phyloP scores from a whole-genome alignment of 352 stramenopile genomes.

The Blastocystis sp. region DNA sequence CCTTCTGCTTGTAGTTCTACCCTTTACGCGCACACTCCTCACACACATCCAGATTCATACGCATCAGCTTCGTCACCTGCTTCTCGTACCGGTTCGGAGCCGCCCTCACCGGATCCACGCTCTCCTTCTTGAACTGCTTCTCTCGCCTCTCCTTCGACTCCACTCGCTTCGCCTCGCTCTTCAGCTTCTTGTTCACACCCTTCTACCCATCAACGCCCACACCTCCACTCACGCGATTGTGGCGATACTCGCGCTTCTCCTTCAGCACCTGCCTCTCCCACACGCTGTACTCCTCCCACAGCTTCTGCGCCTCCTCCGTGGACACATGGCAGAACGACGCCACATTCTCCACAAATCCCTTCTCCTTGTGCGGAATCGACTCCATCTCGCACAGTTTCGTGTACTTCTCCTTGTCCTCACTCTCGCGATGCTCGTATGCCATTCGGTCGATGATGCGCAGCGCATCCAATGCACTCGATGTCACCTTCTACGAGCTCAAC shows the following conservation, averaged over 20 bases:
- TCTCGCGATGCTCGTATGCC: background rate
- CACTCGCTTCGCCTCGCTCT: conserved; percentile 7
- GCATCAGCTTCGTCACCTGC: conserved; percentile 7
- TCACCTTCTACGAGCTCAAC: background rate
- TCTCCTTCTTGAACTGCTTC: background rate
- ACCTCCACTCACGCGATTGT: background rate
- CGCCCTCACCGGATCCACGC: background rate
- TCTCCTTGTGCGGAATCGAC: background rate
- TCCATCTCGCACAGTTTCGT: background rate
- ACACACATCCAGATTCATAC: conserved; percentile 9
- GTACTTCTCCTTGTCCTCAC: background rate
- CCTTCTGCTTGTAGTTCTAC: conserved; percentile 20
- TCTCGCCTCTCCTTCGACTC: background rate
- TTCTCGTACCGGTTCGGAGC: conserved; percentile 3
- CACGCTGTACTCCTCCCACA: background rate
- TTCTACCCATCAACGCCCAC: background rate
- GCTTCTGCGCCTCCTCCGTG: background rate
- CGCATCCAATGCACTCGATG: background rate
- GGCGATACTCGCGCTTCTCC: background rate
- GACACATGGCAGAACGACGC: background rate
- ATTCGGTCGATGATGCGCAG: conserved; percentile 19
- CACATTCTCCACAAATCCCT: background rate
- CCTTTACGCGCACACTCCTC: background rate
- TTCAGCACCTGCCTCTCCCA: background rate
- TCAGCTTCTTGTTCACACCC: conserved; percentile 11